A percentile compares a stretch with the other conserved stretches of the same genome.
These are phyloP conservation scores for Backusella morwellensis DNA, from an alignment of 192 early-diverging fungal species.

Conservation along the genomic window DNA sequence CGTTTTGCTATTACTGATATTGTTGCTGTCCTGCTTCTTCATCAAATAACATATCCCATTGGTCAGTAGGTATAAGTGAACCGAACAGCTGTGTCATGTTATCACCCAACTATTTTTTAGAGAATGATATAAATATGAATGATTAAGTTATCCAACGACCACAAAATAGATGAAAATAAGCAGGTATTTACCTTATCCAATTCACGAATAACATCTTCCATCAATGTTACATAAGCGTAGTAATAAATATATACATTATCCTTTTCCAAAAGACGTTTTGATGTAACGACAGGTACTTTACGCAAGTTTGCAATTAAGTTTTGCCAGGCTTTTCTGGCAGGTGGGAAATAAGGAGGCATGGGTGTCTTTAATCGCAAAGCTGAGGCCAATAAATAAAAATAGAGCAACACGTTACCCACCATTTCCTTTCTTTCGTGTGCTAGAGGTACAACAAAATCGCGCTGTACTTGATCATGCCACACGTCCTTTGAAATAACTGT, in stretches of 20 bases:
- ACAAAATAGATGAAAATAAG: background rate
- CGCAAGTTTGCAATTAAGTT: slow-evolving; percentile 60
- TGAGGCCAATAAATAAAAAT: slow-evolving; percentile 79
- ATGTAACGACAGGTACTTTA: slow-evolving; percentile 48
- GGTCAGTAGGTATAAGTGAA: slow-evolving; percentile 28
- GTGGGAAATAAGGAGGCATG: slow-evolving; percentile 76
- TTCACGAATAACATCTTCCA: slow-evolving; percentile 79
- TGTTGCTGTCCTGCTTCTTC: slow-evolving; percentile 5
- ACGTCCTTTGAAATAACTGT: slow-evolving; percentile 61
- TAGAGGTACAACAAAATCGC: slow-evolving; percentile 61
- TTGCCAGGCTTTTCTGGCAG: slow-evolving; percentile 61
- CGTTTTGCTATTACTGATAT: background rate
- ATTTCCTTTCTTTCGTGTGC: slow-evolving; percentile 62
- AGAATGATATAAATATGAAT: background rate
- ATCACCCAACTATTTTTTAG: slow-evolving; percentile 22
- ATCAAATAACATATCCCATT: slow-evolving; percentile 34
- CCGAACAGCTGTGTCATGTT: slow-evolving; percentile 38
- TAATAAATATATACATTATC: slow-evolving; percentile 75
- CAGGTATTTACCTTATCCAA: slow-evolving; percentile 49
- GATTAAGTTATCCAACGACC: background rate
- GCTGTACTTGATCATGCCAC: slow-evolving; percentile 49
- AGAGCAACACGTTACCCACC: slow-evolving; percentile 71
- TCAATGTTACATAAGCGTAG: slow-evolving; percentile 74
- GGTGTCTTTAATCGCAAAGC: slow-evolving; percentile 83
- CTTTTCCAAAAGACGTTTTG: slow-evolving; percentile 40